Conservation (phyloP, 1,284 basidiomycete genomes). For the Nidula niveotomentosa region DNA sequence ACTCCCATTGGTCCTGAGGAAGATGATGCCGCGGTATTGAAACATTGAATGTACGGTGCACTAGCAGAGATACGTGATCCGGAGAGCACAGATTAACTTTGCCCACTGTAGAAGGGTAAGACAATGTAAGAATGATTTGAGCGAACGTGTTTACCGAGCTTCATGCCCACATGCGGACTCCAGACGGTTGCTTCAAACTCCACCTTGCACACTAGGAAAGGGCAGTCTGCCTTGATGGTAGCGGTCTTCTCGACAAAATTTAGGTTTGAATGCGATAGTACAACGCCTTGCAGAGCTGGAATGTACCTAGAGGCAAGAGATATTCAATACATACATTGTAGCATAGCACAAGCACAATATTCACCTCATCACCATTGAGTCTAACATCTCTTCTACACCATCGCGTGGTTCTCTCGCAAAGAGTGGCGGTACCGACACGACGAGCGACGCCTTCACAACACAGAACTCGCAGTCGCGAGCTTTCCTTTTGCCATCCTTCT, state of each 20-base stretch:
- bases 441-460: slow-evolving; percentile 63
- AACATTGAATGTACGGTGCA: slow-evolving; percentile 96
- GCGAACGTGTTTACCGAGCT: slow-evolving; percentile 61
- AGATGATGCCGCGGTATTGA: slow-evolving; percentile 95
- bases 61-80: slow-evolving; percentile 90
- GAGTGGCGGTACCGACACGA: slow-evolving; percentile 81
- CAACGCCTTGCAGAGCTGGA: slow-evolving; percentile 83
- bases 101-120: slow-evolving; percentile 55
- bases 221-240: slow-evolving; percentile 81
- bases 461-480: slow-evolving; percentile 59
- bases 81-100: slow-evolving; percentile 90
- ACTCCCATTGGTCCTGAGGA: slow-evolving; percentile 79
- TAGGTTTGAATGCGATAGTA: slow-evolving; percentile 84
- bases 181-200: slow-evolving; percentile 87
- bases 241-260: slow-evolving; percentile 71
- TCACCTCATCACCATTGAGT: slow-evolving; percentile 93
- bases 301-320: slow-evolving; percentile 66
- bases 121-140: slow-evolving; percentile 6
- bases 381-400: slow-evolving; percentile 86
- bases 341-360: slow-evolving; percentile 16
- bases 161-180: slow-evolving; percentile 87
- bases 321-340: no score
- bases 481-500: slow-evolving; percentile 32
- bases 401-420: slow-evolving; percentile 69
- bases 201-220: slow-evolving; percentile 79